Conservation (phyloP, 2,329 filamentous ascomycete genomes). For the Periconia macrospinosa region DNA sequence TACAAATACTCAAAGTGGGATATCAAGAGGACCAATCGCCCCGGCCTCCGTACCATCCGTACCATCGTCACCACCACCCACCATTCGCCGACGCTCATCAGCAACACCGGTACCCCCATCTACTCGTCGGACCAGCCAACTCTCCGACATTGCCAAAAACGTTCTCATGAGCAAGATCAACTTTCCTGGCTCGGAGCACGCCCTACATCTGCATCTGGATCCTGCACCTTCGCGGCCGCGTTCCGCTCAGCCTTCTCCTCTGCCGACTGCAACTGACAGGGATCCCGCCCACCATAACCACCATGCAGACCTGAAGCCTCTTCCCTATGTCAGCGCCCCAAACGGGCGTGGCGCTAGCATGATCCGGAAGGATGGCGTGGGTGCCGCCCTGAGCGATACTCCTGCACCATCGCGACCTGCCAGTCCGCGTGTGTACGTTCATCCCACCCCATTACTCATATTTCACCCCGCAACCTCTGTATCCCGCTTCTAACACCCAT, state of each 20-base stretch:
- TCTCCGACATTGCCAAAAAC: slow-evolving; percentile 53
- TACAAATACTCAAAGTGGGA: background rate
- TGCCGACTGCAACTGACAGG: slow-evolving; percentile 22
- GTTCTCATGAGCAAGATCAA: slow-evolving; percentile 52
- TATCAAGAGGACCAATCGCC: background rate
- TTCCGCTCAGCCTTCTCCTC: slow-evolving; percentile 18
- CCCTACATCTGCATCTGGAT: slow-evolving; percentile 18
- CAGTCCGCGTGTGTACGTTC: slow-evolving; percentile 63
- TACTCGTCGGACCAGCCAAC: slow-evolving; percentile 45
- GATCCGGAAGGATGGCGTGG: slow-evolving; percentile 48
- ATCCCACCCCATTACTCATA: slow-evolving; percentile 8
- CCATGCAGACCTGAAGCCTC: slow-evolving; percentile 35
- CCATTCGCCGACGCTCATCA: slow-evolving; percentile 19
- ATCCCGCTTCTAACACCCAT: slow-evolving; percentile 15
- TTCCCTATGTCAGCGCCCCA: slow-evolving; percentile 16
- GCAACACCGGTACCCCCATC: slow-evolving; percentile 14
- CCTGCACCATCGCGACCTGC: slow-evolving; percentile 63
- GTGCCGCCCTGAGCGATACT: slow-evolving; percentile 63
- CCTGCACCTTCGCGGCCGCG: slow-evolving; percentile 18
- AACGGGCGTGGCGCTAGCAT: slow-evolving; percentile 14
- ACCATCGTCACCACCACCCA: background rate
- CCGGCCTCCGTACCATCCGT: slow-evolving; percentile 4
- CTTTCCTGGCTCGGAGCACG: slow-evolving; percentile 22
- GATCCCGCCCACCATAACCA: slow-evolving; percentile 19
- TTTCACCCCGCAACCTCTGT: background rate